Evolutionary conservation across 2,329 filamentous ascomycete species (phyloP).

Genomic region (Nemania abortiva): DNA sequence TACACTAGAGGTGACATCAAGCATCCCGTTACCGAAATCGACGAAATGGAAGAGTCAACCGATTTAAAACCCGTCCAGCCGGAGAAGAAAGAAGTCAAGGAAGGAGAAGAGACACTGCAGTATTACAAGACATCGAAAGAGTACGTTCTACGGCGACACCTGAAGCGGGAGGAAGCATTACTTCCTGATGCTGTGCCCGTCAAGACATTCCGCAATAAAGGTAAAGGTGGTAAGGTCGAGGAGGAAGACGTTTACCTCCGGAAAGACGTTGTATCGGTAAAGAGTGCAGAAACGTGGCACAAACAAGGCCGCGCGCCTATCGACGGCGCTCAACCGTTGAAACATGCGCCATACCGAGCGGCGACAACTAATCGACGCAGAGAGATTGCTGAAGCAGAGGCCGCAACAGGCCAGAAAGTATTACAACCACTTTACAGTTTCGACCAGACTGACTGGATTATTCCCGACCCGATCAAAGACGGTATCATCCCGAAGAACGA

Average conservation of each 20-base stretch:
- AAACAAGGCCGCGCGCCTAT: constrained; percentile 89
- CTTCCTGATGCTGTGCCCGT: constrained; percentile 75
- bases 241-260: constrained; percentile 85
- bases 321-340: constrained; percentile 79
- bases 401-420: constrained; percentile 82
- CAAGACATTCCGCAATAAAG: constrained; percentile 78
- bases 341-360: constrained; percentile 88
- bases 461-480: constrained; percentile 85
- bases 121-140: constrained; percentile 89
- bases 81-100: constrained; percentile 78
- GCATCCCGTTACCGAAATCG: constrained; percentile 73
- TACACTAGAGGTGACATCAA: constrained; percentile 68
- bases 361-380: constrained; percentile 89
- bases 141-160: constrained; percentile 85
- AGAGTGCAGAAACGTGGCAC: constrained; percentile 96
- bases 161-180: constrained; percentile 92
- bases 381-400: constrained; percentile 88
- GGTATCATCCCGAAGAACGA: constrained; percentile 93
- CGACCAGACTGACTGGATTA: constrained; percentile 95
- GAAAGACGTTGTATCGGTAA: constrained; percentile 83
- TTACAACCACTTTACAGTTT: constrained; percentile 86
- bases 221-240: constrained; percentile 78
- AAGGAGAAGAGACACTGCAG: constrained; percentile 84
- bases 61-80: constrained; percentile 80
- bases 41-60: constrained; percentile 82